Evolutionary conservation across 2,329 filamentous ascomycete species (phyloP).

Genomic region (Colletotrichum orchidophilum): DNA sequence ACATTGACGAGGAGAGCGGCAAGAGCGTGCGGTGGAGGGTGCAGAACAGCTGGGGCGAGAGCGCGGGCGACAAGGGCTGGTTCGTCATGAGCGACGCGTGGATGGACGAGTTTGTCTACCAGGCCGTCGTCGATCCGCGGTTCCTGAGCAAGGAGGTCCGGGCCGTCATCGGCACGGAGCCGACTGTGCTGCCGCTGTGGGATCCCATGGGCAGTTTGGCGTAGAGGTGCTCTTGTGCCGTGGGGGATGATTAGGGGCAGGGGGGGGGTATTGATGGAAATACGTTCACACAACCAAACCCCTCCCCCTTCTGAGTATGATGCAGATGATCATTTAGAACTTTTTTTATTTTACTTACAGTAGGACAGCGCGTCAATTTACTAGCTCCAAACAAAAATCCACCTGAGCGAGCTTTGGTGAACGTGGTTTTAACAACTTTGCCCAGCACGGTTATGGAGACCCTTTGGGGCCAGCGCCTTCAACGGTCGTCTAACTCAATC

Average conservation of each 20-base stretch:
- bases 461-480: background rate
- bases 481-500: background rate
- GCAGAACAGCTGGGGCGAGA: slow-evolving; percentile 84
- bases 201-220: slow-evolving; percentile 83
- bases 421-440: background rate
- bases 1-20: slow-evolving; percentile 71
- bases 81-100: slow-evolving; percentile 88
- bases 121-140: slow-evolving; percentile 82
- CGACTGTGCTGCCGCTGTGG: slow-evolving; percentile 79
- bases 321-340: slow-evolving; percentile 1
- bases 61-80: slow-evolving; percentile 79
- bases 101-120: slow-evolving; percentile 86
- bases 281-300: background rate
- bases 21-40: slow-evolving; percentile 80
- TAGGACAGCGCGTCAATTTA: slow-evolving; percentile 16
- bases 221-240: slow-evolving; percentile 41
- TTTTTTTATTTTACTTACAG: background rate
- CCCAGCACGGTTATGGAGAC: background rate
- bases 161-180: slow-evolving; percentile 76
- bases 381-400: background rate
- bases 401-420: background rate
- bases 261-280: background rate
- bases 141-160: slow-evolving; percentile 72
- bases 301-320: background rate
- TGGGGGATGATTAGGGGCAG: background rate